Evolutionary conservation across 345 rosid species (phyloP), one percentile per base, ranked within the genome.

Genomic region (Brassica juncea): DNA sequence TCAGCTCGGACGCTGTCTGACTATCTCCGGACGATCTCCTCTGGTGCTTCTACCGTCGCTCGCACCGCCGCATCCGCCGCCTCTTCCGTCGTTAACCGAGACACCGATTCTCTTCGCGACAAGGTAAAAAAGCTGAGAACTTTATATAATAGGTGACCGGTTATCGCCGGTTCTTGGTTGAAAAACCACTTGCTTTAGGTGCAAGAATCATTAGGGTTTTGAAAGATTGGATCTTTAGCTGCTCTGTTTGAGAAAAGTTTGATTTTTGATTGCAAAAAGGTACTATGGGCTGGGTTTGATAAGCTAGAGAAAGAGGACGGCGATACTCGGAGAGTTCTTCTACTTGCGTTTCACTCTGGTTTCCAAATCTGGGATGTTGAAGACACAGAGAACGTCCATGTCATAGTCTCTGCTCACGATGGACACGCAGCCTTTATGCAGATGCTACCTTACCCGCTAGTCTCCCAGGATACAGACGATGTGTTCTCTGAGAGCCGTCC

Each of bases 281-380:
- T 94, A 58, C 79, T 81, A 14, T 92, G 99, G 99, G 94, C 99
- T 64, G 97, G 97, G 66, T 94, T 92, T 87, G 99, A 94, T 90
- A 89, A 87, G 74, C 84, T 94, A 76, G 91, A 92, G 81, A 81
- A 83, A 71, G 88, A 85, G 39, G 85, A 72, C 54, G 86, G 74
- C 73, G 78, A 69, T 65, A 72, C 75, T 77, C 85, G 93, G 67
- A 89, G 70, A 77, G 91, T 91, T 75, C 94, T 94, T 16, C 85
- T 94, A 47, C 87, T 94, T 4, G 94, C 93, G 0, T 92, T 89
- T 83, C 87, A 75, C 4, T 91, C 95, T 83, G 98, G 98, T 44
- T 94, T 91, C 84, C 98, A 94, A 88, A 90, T 94, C 78, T 91
- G 97, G 97, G 99, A 94, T 82, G 95, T 91, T 39, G 96, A 94